These are phyloP conservation scores for Candida berthetii DNA, from an alignment of 805 yeast genomes.

Conservation along the genomic window DNA sequence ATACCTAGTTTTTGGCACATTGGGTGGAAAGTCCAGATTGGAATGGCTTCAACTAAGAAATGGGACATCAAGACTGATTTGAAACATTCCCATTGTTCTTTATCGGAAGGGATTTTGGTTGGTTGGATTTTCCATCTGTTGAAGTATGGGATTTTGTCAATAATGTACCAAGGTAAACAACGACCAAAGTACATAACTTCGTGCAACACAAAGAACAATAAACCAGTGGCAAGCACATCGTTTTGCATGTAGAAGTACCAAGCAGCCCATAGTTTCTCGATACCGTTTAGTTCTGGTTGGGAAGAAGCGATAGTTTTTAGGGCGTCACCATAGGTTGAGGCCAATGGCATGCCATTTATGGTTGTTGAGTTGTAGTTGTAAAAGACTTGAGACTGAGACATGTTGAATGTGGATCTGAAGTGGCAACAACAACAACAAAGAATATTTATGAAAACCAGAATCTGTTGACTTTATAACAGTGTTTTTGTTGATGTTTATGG, in stretches of 20 bases:
- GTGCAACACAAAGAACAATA: slow-evolving; percentile 75
- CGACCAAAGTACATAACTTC: slow-evolving; percentile 90
- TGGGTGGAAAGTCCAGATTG: slow-evolving; percentile 97
- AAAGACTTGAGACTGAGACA: not conserved
- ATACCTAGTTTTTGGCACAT: slow-evolving; percentile 79
- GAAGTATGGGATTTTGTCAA: slow-evolving; percentile 83
- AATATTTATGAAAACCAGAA: no score
- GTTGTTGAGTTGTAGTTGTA: not conserved
- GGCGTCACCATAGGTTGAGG: not conserved
- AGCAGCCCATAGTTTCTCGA: slow-evolving; percentile 83
- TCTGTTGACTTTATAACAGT: no score
- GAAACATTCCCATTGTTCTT: slow-evolving; percentile 91
- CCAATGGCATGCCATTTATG: not conserved
- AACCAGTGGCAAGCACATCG: slow-evolving; percentile 89
- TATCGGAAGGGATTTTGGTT: slow-evolving; percentile 67
- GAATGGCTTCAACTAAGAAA: slow-evolving; percentile 89
- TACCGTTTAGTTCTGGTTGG: slow-evolving; percentile 28
- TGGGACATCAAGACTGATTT: slow-evolving; percentile 82
- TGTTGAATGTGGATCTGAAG: not conserved
- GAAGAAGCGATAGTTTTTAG: not conserved
- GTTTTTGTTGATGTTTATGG: no score
- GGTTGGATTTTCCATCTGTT: slow-evolving; percentile 86
- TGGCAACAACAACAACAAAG: no score
- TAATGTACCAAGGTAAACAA: slow-evolving; percentile 86
- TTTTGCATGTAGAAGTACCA: slow-evolving; percentile 83